Percentiles rank a stretch among this genome's conserved stretches.
Evolutionary conservation across 2,329 filamentous ascomycete species (phyloP).

Genomic region (Periconia macrospinosa): DNA sequence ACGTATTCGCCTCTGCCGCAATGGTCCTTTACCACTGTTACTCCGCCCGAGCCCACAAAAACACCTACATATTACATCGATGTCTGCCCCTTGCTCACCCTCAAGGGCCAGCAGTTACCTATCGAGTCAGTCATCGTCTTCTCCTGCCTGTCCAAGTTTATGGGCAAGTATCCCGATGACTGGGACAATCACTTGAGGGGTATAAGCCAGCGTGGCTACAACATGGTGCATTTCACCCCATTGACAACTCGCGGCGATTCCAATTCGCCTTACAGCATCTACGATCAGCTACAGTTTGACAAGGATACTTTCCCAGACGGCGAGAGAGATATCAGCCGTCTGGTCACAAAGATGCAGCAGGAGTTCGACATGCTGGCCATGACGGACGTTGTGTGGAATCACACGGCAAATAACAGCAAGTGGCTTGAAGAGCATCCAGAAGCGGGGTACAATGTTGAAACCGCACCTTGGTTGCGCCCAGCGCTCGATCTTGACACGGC

Average conservation of each 20-base stretch:
- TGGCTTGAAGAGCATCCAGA: slow-evolving; percentile 96
- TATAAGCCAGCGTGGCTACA: slow-evolving; percentile 90
- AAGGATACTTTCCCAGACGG: slow-evolving; percentile 78
- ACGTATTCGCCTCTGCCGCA: slow-evolving; percentile 87
- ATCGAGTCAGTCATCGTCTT: slow-evolving; percentile 88
- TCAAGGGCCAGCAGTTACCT: slow-evolving; percentile 75
- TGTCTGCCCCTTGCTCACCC: slow-evolving; percentile 77
- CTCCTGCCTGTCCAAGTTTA: slow-evolving; percentile 95
- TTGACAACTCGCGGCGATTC: slow-evolving; percentile 85
- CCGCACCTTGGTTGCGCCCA: slow-evolving; percentile 72
- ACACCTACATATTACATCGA: slow-evolving; percentile 90
- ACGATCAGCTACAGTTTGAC: slow-evolving; percentile 89
- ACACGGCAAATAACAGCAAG: slow-evolving; percentile 92
- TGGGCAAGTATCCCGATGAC: slow-evolving; percentile 86
- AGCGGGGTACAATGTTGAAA: slow-evolving; percentile 89
- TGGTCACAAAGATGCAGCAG: slow-evolving; percentile 80
- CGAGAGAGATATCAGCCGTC: slow-evolving; percentile 74
- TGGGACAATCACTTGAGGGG: slow-evolving; percentile 89
- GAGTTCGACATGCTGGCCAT: slow-evolving; percentile 83
- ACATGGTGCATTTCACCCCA: slow-evolving; percentile 98
- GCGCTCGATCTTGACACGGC: slow-evolving; percentile 76
- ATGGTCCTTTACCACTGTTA: slow-evolving; percentile 63
- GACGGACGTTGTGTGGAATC: slow-evolving; percentile 97
- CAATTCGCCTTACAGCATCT: slow-evolving; percentile 97
- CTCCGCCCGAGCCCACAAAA: slow-evolving; percentile 60